A percentile compares a stretch with the other conserved stretches of the same genome.
phyloP scores from a whole-genome alignment of 1,284 basidiomycete species.

The Pyrrhoderma lamaoense region DNA sequence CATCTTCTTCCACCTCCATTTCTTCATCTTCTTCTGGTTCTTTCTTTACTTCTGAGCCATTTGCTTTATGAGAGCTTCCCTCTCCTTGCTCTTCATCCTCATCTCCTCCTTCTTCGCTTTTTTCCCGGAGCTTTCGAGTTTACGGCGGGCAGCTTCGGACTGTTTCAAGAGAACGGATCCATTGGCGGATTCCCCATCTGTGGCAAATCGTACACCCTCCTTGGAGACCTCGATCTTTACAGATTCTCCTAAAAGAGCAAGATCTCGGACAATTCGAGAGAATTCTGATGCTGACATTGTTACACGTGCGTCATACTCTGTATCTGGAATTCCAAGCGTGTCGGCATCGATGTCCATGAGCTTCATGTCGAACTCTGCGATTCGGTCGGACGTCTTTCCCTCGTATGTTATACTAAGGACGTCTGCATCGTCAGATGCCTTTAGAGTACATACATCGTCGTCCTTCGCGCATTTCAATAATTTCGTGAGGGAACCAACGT shows the following conservation, averaged over 20 bases:
- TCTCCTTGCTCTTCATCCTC: conserved; percentile 36
- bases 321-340: conserved; percentile 95
- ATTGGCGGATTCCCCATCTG: conserved; percentile 93
- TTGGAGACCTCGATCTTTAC: conserved; percentile 96
- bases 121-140: conserved; percentile 38
- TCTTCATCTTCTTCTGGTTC: conserved; percentile 39
- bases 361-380: conserved; percentile 99
- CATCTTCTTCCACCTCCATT: conserved; percentile 33
- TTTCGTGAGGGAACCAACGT: conserved; percentile 86
- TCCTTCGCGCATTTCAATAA: conserved; percentile 97
- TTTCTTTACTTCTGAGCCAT: conserved; percentile 36
- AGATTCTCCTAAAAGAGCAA: conserved; percentile 88
- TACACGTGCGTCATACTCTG: conserved; percentile 93
- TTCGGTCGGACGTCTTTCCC: conserved; percentile 84
- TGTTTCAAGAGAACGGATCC: conserved; percentile 86
- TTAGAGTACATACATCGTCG: conserved; percentile 89
- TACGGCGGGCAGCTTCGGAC: conserved; percentile 36
- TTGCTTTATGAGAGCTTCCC: conserved; percentile 34
- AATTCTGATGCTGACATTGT: conserved; percentile 88
- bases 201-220: conserved; percentile 91
- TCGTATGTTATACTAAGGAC: conserved; percentile 88
- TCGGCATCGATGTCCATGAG: conserved; percentile 99
- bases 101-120: conserved; percentile 36
- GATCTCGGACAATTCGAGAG: conserved; percentile 87
- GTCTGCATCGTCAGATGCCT: conserved; percentile 90